Evolutionary conservation across 192 early-diverging fungal genomes (phyloP).

Genomic region (Phlyctochytrium planicorne): DNA sequence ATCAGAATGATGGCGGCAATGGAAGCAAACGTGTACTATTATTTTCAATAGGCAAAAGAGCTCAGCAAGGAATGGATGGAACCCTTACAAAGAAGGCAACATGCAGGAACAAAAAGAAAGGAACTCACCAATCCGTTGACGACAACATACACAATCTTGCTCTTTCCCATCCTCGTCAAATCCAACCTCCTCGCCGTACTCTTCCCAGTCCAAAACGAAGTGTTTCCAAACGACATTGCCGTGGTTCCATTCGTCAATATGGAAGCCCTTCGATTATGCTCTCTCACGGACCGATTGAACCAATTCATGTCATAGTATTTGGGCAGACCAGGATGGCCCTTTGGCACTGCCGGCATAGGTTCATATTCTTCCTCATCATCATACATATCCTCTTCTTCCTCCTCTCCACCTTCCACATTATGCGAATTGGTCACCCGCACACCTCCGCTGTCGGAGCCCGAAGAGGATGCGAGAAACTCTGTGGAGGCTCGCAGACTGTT

Average conservation of each 20-base stretch:
- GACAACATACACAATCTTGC: slow-evolving; percentile 1
- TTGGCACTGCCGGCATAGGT: background rate
- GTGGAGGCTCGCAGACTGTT: too few relatives aligned
- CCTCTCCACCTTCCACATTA: too few relatives aligned
- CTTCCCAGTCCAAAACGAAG: slow-evolving; percentile 5
- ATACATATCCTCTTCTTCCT: too few relatives aligned
- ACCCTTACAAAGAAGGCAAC: background rate
- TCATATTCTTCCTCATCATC: too few relatives aligned
- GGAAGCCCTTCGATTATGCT: background rate
- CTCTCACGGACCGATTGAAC: too few relatives aligned
- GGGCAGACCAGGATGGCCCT: background rate
- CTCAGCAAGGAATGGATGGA: background rate
- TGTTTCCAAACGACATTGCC: background rate
- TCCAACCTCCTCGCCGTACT: slow-evolving; percentile 5
- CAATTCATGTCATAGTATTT: background rate
- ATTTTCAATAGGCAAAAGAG: background rate
- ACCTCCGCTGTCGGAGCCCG: too few relatives aligned
- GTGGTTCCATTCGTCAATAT: background rate
- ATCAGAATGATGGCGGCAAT: background rate
- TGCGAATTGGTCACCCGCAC: too few relatives aligned
- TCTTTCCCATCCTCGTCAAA: slow-evolving; percentile 3
- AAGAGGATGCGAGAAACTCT: too few relatives aligned
- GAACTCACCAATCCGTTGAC: slow-evolving; percentile 4
- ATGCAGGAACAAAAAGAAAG: slow-evolving; percentile 5
- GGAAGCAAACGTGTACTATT: slow-evolving; percentile 5